Evolutionary conservation across 2,329 filamentous ascomycete genomes (phyloP).

Genomic region (Scortechinia acanthostroma): DNA sequence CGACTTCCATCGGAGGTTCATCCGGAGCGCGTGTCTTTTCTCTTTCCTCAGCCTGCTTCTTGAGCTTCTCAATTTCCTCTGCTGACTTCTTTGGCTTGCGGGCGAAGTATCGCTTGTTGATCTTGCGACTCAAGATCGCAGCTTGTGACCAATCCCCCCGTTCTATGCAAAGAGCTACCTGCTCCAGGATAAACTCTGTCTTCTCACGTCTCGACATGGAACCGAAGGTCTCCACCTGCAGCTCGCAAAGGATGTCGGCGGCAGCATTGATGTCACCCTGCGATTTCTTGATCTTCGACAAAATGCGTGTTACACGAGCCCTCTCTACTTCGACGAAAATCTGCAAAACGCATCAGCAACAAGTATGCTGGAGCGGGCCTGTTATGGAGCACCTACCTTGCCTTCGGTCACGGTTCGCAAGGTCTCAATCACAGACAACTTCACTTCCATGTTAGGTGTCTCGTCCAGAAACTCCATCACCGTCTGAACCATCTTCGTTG

Average conservation of each 20-base stretch:
- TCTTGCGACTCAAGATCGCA: conserved; percentile 87
- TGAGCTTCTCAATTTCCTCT: conserved; percentile 84
- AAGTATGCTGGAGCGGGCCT: neutral
- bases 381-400: conserved; percentile 48
- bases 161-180: conserved; percentile 90
- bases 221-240: conserved; percentile 97
- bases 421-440: conserved; percentile 89
- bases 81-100: conserved; percentile 85
- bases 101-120: conserved; percentile 85
- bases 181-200: conserved; percentile 95
- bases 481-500: conserved; percentile 96
- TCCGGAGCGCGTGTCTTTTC: conserved; percentile 59
- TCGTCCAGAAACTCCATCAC: conserved; percentile 88
- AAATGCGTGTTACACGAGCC: conserved; percentile 85
- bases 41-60: conserved; percentile 81
- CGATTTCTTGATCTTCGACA: conserved; percentile 94
- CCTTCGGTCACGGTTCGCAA: conserved; percentile 93
- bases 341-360: conserved; percentile 17
- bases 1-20: conserved; percentile 70
- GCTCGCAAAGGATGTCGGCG: conserved; percentile 87
- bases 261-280: conserved; percentile 88
- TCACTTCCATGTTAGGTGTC: conserved; percentile 77
- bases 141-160: conserved; percentile 95
- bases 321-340: conserved; percentile 99
- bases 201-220: conserved; percentile 97